Conservation (phyloP, 768 basidiomycete genomes). For the Agaricus sinodeliciosus region DNA sequence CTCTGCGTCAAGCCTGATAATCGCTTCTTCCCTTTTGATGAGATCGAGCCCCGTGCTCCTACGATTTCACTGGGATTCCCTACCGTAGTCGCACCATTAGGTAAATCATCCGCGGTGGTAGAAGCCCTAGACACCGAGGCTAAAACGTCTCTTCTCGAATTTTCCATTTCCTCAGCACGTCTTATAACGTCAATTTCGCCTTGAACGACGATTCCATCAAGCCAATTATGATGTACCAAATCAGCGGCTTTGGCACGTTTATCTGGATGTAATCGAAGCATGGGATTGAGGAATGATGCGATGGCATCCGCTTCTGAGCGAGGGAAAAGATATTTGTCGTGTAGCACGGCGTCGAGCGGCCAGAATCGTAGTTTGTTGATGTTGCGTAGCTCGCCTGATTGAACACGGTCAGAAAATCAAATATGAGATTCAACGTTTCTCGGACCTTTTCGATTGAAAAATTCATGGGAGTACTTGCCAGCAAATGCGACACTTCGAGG, state of each 20-base stretch:
- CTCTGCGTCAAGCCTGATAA: conserved; percentile 18
- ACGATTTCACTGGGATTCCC: neutral
- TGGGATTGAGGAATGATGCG: conserved; percentile 76
- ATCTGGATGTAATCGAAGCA: conserved; percentile 87
- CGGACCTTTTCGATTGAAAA: conserved; percentile 93
- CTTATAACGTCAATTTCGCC: conserved; percentile 84
- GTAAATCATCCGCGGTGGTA: neutral
- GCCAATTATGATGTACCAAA: conserved; percentile 80
- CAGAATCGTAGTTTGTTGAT: conserved; percentile 93
- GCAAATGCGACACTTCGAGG: conserved; percentile 77
- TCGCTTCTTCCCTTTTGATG: conserved; percentile 12
- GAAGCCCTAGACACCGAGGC: neutral
- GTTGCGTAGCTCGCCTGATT: conserved; percentile 73
- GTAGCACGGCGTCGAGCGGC: conserved; percentile 74
- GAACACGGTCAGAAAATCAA: neutral
- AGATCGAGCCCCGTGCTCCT: conserved; percentile 17
- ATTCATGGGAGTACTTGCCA: conserved; percentile 91
- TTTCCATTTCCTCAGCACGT: conserved; percentile 52
- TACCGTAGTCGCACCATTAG: conserved; percentile 3
- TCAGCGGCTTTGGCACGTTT: conserved; percentile 86
- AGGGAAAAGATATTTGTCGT: conserved; percentile 95
- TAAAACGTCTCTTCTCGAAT: conserved; percentile 11
- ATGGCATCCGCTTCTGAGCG: conserved; percentile 76
- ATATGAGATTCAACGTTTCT: conserved; percentile 4
- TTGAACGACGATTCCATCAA: conserved; percentile 78